These are phyloP conservation scores for Cyberlindnera misumaiensis DNA, from an alignment of 805 yeast species.

Conservation along the genomic window DNA sequence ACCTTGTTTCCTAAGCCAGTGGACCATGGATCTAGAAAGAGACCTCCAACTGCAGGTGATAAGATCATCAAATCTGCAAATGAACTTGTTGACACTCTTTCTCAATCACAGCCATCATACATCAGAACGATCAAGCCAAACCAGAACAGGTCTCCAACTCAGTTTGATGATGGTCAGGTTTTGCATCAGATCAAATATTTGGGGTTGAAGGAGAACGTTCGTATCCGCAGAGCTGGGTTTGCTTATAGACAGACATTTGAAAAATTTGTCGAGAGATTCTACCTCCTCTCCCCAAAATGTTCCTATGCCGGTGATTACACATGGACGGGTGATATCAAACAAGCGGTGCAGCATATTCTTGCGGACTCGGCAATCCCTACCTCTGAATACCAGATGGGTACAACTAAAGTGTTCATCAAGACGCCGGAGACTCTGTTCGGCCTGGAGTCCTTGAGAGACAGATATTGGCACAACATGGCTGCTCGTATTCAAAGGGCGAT, in stretches of 20 bases:
- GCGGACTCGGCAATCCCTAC: conserved; percentile 62
- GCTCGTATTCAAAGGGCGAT: conserved; percentile 96
- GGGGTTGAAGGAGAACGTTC: conserved; percentile 93
- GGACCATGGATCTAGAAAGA: conserved; percentile 61
- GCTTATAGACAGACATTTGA: conserved; percentile 97
- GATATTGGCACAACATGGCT: conserved; percentile 98
- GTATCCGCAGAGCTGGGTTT: conserved; percentile 97
- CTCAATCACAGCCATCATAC: conserved; percentile 90
- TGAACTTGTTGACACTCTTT: conserved; percentile 77
- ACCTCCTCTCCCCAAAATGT: conserved; percentile 76
- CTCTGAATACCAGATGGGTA: conserved; percentile 86
- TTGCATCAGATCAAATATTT: conserved; percentile 92
- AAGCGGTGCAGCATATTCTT: conserved; percentile 48
- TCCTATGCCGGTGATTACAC: conserved; percentile 85
- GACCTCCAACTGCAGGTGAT: conserved; percentile 96
- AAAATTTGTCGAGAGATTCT: conserved; percentile 91
- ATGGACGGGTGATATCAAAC: conserved; percentile 53
- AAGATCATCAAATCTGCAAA: conserved; percentile 91
- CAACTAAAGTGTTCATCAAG: conserved; percentile 86
- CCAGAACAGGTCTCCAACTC: conserved; percentile 84
- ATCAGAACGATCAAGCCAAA: conserved; percentile 97
- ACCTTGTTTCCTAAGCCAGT: conserved; percentile 58
- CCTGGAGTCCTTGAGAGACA: conserved; percentile 91
- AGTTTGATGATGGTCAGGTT: conserved; percentile 83
- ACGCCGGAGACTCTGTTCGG: conserved; percentile 96